These are phyloP conservation scores for Leishmania major DNA, from an alignment of 208 protist species.

Conservation along the genomic window DNA sequence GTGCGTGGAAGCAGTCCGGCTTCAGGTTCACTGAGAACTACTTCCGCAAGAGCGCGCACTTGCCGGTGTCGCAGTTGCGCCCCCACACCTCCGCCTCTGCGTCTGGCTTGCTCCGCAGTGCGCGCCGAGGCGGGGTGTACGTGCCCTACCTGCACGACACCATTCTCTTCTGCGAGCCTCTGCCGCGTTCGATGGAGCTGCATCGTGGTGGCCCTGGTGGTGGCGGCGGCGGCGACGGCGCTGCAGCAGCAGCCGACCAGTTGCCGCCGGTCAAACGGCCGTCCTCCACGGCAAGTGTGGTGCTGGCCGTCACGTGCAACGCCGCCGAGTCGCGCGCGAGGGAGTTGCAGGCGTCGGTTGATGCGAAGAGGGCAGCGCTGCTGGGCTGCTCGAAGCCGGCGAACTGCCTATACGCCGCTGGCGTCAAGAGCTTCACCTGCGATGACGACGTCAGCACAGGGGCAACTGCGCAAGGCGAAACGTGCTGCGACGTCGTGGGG, in stretches of 20 bases:
- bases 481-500: constrained; percentile 37
- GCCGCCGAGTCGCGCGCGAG: constrained; percentile 31
- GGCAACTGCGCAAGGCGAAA: not conserved
- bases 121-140: constrained; percentile 15
- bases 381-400: not conserved
- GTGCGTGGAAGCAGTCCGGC: not conserved
- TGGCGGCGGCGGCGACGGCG: too few relatives aligned
- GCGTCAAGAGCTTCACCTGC: not conserved
- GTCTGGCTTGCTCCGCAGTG: not conserved
- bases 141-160: constrained; percentile 63
- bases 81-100: not conserved
- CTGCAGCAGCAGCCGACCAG: not conserved
- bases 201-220: too few relatives aligned
- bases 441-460: not conserved
- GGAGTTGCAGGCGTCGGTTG: constrained; percentile 24
- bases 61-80: constrained; percentile 29
- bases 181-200: not conserved
- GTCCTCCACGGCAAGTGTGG: constrained; percentile 9
- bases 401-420: not conserved
- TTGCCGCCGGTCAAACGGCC: not conserved
- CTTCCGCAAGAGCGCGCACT: constrained; percentile 35
- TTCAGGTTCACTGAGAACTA: constrained; percentile 13
- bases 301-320: constrained; percentile 56
- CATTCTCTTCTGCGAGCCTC: constrained; percentile 41
- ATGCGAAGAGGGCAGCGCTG: constrained; percentile 9